Base-by-base conservation (phyloP, 1,139 yeast genomes). In the Sugiyamaella grinbergsii region DNA sequence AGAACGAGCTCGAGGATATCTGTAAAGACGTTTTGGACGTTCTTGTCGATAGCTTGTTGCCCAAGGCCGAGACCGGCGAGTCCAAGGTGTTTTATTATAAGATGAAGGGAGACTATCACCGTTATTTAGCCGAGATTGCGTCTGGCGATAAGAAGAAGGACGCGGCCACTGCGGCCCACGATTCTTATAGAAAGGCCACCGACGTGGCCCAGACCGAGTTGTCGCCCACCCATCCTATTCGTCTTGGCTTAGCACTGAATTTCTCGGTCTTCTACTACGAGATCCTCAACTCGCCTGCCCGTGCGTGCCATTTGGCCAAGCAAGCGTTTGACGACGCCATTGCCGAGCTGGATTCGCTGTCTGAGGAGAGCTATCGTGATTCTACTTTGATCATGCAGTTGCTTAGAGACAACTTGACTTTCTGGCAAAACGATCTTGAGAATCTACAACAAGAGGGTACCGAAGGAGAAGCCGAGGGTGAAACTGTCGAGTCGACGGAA, bases 51-150 rank as follows among this genome's bases (percentile, higher is more conserved):
- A 93, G 88, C 74, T 82, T 93, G 73, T 88, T 93, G 67, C 91
- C 96, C 64, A 82, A 93, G 62, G 98, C 98, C 60, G 94, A 88
- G 73, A 83, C 95, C 59, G 98, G 98, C 67, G 98, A 93, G 77
- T 89, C 97, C 52, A 91, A 91, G 81, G 98, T 93, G 54, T 93
- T 93, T 75, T 93, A 93, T 81, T 91, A 89, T 78, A 93, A 93
- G 83, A 91, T 93, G 97, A 91, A 93, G 81, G 98, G 98, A 78
- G 98, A 93, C 74, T 93, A 93, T 81, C 96, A 91, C 80, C 95
- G 98, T 79, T 93, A 93, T 74, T 81, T 93, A 74, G 98, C 98
- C 58, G 98, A 93, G 77, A 91, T 93, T 69, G 95, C 98, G 61
- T 78, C 85, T 62, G 83, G 90, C 62, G 96, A 90, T 65, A 88